These are phyloP conservation scores for Mycosarcoma maydis DNA, from an alignment of 1,284 basidiomycete species.

Conservation along the genomic window DNA sequence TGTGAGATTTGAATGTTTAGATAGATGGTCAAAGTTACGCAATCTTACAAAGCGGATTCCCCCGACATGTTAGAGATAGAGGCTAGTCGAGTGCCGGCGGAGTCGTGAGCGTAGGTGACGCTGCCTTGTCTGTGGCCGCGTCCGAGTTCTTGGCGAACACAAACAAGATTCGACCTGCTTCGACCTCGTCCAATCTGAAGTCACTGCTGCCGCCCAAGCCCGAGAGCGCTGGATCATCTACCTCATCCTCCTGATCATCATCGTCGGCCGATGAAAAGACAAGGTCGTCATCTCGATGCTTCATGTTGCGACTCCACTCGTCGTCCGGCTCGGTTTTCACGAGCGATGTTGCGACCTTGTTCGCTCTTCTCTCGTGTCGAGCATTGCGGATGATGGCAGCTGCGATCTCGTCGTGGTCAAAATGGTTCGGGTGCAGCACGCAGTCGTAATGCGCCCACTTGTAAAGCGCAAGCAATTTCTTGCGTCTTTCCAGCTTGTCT, in stretches of 20 bases:
- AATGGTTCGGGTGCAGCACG: conserved; percentile 30
- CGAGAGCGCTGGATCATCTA: conserved; percentile 1
- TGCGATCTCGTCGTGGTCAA: conserved; percentile 34
- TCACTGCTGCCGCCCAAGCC: not conserved
- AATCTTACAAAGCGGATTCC: too few species aligned
- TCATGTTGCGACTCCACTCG: conserved; percentile 32
- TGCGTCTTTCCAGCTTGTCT: conserved; percentile 73
- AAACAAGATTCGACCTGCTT: conserved; percentile 43
- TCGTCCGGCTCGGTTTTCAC: conserved; percentile 22
- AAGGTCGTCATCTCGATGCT: conserved; percentile 25
- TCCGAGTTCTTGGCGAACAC: conserved; percentile 47
- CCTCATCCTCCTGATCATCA: conserved; percentile 1
- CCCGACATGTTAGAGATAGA: not conserved
- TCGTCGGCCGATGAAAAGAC: conserved; percentile 19
- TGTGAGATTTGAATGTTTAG: not conserved
- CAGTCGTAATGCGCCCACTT: conserved; percentile 86
- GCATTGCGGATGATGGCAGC: conserved; percentile 15
- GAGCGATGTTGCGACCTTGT: not conserved
- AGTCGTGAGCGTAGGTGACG: conserved; percentile 1
- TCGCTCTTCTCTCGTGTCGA: not conserved
- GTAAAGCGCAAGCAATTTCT: conserved; percentile 80
- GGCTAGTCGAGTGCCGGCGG: conserved; percentile 7
- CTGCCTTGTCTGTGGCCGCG: conserved; percentile 9
- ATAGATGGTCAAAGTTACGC: too few species aligned
- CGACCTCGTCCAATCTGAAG: conserved; percentile 25